Evolutionary conservation across 1,284 basidiomycete genomes (phyloP).

Genomic region (Cryptococcus sp.): DNA sequence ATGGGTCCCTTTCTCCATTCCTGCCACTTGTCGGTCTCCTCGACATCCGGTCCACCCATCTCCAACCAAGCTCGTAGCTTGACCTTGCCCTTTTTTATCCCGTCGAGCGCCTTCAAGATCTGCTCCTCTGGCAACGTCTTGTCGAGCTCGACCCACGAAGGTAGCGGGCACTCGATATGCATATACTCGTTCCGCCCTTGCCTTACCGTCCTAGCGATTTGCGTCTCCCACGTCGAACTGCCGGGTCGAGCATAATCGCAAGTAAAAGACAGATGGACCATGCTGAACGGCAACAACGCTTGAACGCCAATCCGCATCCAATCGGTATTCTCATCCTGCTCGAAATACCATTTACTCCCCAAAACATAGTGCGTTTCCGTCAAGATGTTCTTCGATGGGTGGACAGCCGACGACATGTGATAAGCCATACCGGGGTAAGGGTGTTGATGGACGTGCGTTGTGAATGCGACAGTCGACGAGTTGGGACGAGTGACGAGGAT

Average conservation of each 20-base stretch:
- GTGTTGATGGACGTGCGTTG: background rate
- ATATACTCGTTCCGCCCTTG: conserved; percentile 9
- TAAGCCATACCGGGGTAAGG: conserved; percentile 1
- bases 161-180: conserved; percentile 6
- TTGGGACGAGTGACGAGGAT: background rate
- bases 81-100: background rate
- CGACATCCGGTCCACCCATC: background rate
- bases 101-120: background rate
- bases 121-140: conserved; percentile 1
- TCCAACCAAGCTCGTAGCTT: background rate
- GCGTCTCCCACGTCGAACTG: background rate
- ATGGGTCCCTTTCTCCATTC: background rate
- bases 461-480: background rate
- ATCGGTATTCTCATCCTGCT: conserved; percentile 1
- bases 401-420: background rate
- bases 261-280: conserved; percentile 1
- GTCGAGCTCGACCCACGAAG: conserved; percentile 7
- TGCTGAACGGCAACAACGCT: background rate
- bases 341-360: background rate
- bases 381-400: background rate
- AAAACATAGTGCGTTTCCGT: background rate
- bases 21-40: background rate
- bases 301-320: conserved; percentile 1
- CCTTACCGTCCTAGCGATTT: background rate
- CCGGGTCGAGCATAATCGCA: background rate